Evolutionary conservation across 805 yeast species (phyloP), one percentile per base, ranked within the genome.

Genomic region (Myxozyma monticola): DNA sequence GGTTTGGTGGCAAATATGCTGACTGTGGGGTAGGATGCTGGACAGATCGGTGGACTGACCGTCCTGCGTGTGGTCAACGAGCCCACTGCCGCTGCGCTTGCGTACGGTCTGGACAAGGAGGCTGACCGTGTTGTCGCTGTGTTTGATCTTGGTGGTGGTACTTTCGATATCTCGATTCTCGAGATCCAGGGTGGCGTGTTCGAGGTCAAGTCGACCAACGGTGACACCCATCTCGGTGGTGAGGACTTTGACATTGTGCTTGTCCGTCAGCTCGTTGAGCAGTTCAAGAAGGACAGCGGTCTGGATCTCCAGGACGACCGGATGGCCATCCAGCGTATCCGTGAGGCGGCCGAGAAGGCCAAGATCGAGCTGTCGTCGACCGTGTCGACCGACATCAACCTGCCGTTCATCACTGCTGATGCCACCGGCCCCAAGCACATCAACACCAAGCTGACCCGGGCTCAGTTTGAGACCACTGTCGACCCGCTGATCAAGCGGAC

Each of bases 141-240:
- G 61, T 89, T 90, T 76, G 97, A 89, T 76, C 80, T 89, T 68
- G 97, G 97, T 83, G 97, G 97, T 73, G 97, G 97, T 83, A 89
- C 97, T 66, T 89, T 89, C 71, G 97, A 89, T 85, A 85, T 89
- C 74, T 89, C 97, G 64, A 87, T 89, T 70, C 80, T 89, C 69
- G 97, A 90, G 78, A 90, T 89, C 65, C 96, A 90, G 76, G 88
- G 89, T 69, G 97, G 97, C 79, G 97, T 89, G 62, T 89, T 89
- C 66, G 97, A 89, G 79, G 97, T 89, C 71, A 89, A 89, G 77
- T 88, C 96, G 57, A 89, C 97, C 68, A 90, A 90, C 75, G 97
- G 95, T 83, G 93, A 86, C 75, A 86, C 95, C 62, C 95, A 86
- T 75, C 76, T 86, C 68, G 95, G 95, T 76, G 95, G 95, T 77